Percentiles rank a stretch among this genome's conserved stretches.
Evolutionary conservation across 2,329 filamentous ascomycete genomes (phyloP).

Genomic region (Colletotrichum sp.): DNA sequence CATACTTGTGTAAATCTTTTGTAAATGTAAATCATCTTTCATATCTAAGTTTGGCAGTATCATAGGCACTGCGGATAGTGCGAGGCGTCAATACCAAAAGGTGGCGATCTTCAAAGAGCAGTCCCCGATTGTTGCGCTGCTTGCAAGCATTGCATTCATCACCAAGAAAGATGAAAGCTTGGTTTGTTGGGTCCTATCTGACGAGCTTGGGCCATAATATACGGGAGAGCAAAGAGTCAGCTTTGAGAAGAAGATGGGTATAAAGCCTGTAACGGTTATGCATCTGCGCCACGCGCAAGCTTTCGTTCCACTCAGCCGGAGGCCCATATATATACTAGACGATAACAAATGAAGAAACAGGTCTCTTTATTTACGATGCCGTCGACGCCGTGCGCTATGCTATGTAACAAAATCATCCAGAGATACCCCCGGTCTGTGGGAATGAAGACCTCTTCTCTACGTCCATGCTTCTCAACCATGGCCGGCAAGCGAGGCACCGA

Average conservation of each 20-base stretch:
- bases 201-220: not conserved
- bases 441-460: not conserved
- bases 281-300: not conserved
- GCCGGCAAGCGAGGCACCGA: not conserved
- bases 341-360: no score
- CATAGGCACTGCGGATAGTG: not conserved
- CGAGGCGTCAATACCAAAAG: not conserved
- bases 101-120: not conserved
- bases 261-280: not conserved
- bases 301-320: no score
- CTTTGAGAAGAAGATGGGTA: not conserved
- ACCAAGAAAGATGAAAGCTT: not conserved
- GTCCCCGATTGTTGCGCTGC: not conserved
- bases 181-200: not conserved
- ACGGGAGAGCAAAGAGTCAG: not conserved
- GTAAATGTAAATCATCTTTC: not conserved
- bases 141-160: not conserved
- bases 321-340: no score
- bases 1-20: not conserved
- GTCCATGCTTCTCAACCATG: not conserved
- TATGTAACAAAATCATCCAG: not conserved
- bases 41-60: not conserved
- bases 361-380: not conserved
- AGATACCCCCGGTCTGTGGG: not conserved
- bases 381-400: not conserved